Conservation (phyloP, 2,329 filamentous ascomycete genomes). For the Aaosphaeria arxii region DNA sequence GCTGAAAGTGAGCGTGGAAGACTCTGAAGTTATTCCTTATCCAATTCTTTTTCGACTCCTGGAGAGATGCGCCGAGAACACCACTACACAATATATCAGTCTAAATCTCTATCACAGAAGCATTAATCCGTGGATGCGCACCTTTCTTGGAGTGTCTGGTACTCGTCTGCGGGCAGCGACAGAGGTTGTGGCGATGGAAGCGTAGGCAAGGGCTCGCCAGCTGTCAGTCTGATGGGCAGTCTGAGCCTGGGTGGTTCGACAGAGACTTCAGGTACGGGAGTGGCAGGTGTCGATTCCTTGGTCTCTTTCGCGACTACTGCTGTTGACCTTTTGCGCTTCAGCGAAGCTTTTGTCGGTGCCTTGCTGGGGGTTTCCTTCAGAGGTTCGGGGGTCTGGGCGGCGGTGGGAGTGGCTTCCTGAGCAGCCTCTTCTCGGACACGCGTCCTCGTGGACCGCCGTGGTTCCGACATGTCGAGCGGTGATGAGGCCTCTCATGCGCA, state of each 20-base stretch:
- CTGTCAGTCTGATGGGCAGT: conserved; percentile 61
- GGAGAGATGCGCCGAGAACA: conserved; percentile 70
- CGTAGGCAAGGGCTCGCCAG: conserved; percentile 69
- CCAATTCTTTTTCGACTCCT: conserved; percentile 62
- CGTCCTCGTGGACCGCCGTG: conserved; percentile 33
- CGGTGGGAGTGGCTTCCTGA: conserved; percentile 9
- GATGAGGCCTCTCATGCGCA: neutral
- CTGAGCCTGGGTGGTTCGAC: conserved; percentile 14
- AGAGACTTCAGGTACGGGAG: conserved; percentile 9
- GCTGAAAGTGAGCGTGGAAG: conserved; percentile 34
- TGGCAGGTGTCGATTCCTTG: conserved; percentile 24
- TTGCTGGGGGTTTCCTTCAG: conserved; percentile 24
- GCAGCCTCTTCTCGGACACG: conserved; percentile 34
- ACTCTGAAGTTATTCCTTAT: conserved; percentile 37
- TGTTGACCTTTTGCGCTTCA: conserved; percentile 33
- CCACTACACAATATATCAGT: conserved; percentile 48
- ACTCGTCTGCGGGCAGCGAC: conserved; percentile 62
- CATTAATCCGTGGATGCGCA: conserved; percentile 27
- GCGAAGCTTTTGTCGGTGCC: conserved; percentile 17
- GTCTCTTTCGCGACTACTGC: conserved; percentile 2
- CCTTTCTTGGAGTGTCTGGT: conserved; percentile 73
- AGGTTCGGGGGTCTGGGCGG: conserved; percentile 17
- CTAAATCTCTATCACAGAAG: conserved; percentile 41
- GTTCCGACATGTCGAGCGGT: conserved; percentile 28
- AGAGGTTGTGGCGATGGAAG: conserved; percentile 65